phyloP scores from a whole-genome alignment of 139 green algal genomes.

The Pleodorina starrii region DNA sequence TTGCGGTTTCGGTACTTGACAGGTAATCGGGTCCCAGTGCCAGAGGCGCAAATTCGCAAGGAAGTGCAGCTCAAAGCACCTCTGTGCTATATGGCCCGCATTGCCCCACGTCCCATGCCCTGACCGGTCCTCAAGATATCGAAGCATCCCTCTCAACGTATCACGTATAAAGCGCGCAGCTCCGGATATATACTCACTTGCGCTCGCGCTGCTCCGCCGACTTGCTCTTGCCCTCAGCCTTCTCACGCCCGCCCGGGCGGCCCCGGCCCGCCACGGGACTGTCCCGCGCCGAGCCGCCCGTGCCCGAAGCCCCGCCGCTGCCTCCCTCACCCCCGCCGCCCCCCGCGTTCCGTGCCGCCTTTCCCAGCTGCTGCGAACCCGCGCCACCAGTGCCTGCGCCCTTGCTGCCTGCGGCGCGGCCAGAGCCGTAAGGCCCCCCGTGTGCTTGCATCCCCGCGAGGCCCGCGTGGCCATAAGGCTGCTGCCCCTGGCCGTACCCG shows the following conservation, averaged over 20 bases:
- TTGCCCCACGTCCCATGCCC: too few relatives aligned
- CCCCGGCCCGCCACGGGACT: not conserved
- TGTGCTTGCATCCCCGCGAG: not conserved
- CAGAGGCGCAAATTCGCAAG: too few relatives aligned
- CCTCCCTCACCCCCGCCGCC: not conserved
- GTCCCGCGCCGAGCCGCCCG: not conserved
- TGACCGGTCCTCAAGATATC: too few relatives aligned
- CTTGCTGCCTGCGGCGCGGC: not conserved
- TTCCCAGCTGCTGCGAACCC: not conserved
- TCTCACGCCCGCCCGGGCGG: not conserved
- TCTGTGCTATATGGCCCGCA: too few relatives aligned
- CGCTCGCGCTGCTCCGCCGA: slow-evolving; percentile 3
- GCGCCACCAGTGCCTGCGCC: not conserved
- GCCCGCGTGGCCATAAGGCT: not conserved
- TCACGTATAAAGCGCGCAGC: too few relatives aligned
- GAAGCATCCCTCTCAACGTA: too few relatives aligned
- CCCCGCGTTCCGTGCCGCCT: not conserved
- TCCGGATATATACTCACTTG: too few relatives aligned
- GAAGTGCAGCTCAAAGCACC: too few relatives aligned
- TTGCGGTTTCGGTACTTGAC: too few relatives aligned
- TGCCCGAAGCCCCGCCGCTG: not conserved
- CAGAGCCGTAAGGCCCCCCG: not conserved
- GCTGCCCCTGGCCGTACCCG: slow-evolving; percentile 13
- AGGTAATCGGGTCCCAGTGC: too few relatives aligned
- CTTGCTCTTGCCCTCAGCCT: not conserved